Base-by-base conservation (phyloP, 805 yeast species). In the Barnettozyma wickerhamii region DNA sequence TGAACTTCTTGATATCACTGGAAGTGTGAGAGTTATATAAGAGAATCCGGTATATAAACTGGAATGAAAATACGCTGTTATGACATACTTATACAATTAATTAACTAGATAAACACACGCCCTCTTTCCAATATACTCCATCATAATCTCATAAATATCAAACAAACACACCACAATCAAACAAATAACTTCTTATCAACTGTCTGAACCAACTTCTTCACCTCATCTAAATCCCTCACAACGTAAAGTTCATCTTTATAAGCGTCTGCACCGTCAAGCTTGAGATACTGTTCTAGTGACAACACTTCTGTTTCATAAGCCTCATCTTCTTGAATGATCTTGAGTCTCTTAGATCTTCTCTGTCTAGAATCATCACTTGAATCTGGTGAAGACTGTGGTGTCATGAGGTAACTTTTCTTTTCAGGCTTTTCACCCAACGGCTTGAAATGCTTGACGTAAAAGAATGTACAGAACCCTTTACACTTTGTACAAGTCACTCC, bases 381-480 rank as follows among this genome's bases (percentile, higher is more conserved):
- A 31, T 45, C 19, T 45, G 59, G 56, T 38, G 62, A 42, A 6
- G 51, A 18, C n/a, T 52, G 41, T 29, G 53, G 55, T 15, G 53
- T 43, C 30, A 60, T 45, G 21, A 53, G 26, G 41, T 49, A 26
- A 2, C n/a, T n/a, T n/a, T 35, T 15, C 43, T 9, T 35, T 17
- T 6, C 7, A 17, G 17, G 14, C 19, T n/a, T n/a, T n/a, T n/a
- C n/a, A n/a, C n/a, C n/a, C 40, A 19, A 27, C 26, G 38, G 14
- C 18, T 4, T 27, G 28, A 20, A 17, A 33, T 43, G 53, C 14
- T 56, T 48, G 5, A 66, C 56, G 46, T 62, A 68, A 4, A 60
- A 59, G 36, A 62, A 55, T 2, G 69, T 59, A 42, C 72, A 68
- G 23, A 66, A 62, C 2, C 68, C 59, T 31, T 60, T 60, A 45